phyloP scores from a whole-genome alignment of 306 rosid species.

The Inga oerstediana region DNA sequence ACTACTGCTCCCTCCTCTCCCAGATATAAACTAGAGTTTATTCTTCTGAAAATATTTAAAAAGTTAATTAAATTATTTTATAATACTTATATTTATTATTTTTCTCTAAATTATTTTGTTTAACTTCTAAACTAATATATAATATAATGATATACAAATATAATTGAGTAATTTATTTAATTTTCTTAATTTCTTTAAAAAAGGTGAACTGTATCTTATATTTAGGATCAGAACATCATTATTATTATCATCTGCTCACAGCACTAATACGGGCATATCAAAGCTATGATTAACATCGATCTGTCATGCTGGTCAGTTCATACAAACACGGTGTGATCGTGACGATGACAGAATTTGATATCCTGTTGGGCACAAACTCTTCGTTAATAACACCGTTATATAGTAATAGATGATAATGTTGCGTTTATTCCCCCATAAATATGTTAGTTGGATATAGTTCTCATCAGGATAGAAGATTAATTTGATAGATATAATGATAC shows the following conservation, averaged over 20 bases:
- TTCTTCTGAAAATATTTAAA: no score
- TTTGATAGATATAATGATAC: not conserved
- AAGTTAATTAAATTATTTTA: no score
- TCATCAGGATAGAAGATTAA: not conserved
- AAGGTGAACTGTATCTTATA: no score
- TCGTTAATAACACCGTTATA: not conserved
- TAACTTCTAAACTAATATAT: no score
- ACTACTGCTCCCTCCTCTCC: no score
- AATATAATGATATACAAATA: no score
- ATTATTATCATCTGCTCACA: not conserved
- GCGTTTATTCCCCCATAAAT: not conserved
- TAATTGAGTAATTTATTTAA: no score
- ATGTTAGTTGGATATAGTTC: not conserved
- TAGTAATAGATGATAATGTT: not conserved
- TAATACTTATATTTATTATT: no score
- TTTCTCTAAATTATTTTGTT: no score
- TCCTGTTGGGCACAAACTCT: not conserved
- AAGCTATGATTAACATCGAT: not conserved
- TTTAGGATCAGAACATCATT: not conserved
- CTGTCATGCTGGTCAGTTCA: not conserved
- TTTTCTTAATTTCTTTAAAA: no score
- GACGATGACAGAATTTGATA: not conserved
- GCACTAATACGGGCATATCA: not conserved
- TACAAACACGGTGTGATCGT: not conserved
- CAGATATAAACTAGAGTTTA: no score